These are phyloP conservation scores for Syncephalastrum racemosum DNA, from an alignment of 371 early-diverging fungal genomes.

Conservation along the genomic window DNA sequence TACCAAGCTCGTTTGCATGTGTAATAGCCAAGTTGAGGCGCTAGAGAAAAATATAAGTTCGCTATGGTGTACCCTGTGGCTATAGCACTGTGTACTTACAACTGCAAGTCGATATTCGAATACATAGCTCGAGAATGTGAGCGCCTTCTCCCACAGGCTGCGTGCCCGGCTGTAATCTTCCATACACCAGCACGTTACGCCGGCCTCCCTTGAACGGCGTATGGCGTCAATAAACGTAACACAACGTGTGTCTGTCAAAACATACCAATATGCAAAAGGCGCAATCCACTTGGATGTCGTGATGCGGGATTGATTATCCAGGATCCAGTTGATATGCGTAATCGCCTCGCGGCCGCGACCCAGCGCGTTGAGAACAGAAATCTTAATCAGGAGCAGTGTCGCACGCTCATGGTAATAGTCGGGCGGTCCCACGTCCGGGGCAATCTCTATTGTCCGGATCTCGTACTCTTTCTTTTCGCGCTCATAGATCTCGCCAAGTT, in stretches of 20 bases:
- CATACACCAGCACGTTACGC: conserved; percentile 53
- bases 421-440: conserved; percentile 38
- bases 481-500: conserved; percentile 41
- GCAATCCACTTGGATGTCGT: conserved; percentile 56
- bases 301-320: conserved; percentile 54
- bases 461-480: conserved; percentile 52
- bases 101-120: conserved; percentile 56
- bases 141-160: conserved; percentile 53
- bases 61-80: neutral
- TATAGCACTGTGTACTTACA: conserved; percentile 19
- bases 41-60: conserved; percentile 17
- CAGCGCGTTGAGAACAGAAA: conserved; percentile 35
- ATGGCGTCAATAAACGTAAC: neutral
- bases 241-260: neutral
- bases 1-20: conserved; percentile 46
- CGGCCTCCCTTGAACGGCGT: conserved; percentile 57
- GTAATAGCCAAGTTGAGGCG: conserved; percentile 46
- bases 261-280: conserved; percentile 63
- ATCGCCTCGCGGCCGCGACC: conserved; percentile 37
- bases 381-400: conserved; percentile 39
- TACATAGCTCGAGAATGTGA: conserved; percentile 47
- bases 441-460: conserved; percentile 41
- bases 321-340: conserved; percentile 57
- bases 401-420: conserved; percentile 52
- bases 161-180: conserved; percentile 48